Percentiles rank a stretch among this genome's conserved stretches.
These are phyloP conservation scores for Achaetomiella virescens DNA, from an alignment of 495 filamentous ascomycete species.

Conservation along the genomic window DNA sequence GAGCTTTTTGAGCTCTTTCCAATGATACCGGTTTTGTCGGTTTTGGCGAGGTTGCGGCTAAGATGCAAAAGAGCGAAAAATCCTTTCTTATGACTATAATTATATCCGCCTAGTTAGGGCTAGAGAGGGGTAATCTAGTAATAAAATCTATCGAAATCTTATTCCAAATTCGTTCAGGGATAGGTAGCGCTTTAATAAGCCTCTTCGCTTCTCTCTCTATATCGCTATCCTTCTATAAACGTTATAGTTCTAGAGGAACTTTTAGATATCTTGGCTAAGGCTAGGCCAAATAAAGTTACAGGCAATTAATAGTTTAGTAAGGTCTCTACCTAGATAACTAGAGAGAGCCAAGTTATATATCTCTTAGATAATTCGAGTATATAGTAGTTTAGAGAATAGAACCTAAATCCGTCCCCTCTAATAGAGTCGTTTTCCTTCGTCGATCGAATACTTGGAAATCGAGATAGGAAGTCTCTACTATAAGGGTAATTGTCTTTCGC, in stretches of 20 bases:
- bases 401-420: not conserved
- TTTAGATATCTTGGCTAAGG: not conserved
- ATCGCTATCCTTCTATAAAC: not conserved
- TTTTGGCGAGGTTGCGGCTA: too few species aligned
- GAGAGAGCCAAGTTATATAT: not conserved
- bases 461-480: slow-evolving; percentile 1
- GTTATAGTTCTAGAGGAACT: not conserved
- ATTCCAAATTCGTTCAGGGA: not conserved
- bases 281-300: not conserved
- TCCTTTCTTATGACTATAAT: slow-evolving; percentile 2
- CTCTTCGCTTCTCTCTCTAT: not conserved
- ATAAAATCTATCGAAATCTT: not conserved
- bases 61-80: too few species aligned
- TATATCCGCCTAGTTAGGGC: not conserved
- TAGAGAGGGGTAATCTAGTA: not conserved
- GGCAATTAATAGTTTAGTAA: not conserved
- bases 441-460: not conserved
- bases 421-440: not conserved
- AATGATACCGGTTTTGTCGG: too few species aligned
- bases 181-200: not conserved
- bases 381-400: not conserved
- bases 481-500: not conserved
- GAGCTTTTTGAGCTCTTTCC: too few species aligned
- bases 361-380: not conserved
- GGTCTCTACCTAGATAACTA: not conserved